Evolutionary conservation across 768 basidiomycete species (phyloP).

Genomic region (Termitomyces sp.): DNA sequence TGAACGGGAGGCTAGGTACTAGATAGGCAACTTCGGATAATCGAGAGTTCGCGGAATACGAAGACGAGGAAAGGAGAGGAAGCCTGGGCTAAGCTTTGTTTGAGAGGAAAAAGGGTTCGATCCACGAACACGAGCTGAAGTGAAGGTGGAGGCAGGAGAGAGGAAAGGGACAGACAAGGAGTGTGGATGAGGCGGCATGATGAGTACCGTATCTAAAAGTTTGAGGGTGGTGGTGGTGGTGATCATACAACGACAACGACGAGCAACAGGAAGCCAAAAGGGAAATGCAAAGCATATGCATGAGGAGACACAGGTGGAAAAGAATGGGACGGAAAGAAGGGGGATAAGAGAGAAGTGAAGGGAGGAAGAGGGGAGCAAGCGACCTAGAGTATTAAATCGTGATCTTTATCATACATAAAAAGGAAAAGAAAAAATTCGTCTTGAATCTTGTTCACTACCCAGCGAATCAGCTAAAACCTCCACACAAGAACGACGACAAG

Average conservation of each 20-base stretch:
- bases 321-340: not conserved
- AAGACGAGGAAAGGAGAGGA: not conserved
- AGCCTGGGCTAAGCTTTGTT: not conserved
- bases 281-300: not conserved
- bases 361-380: not conserved
- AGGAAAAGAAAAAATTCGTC: not conserved
- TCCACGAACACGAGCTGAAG: not conserved
- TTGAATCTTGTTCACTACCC: not conserved
- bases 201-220: not conserved
- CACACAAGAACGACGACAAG: not conserved
- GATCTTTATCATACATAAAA: not conserved
- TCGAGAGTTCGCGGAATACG: not conserved
- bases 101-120: not conserved
- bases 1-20: not conserved
- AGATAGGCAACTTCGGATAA: not conserved
- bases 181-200: not conserved
- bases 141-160: not conserved
- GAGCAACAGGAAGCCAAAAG: not conserved
- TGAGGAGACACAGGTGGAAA: not conserved
- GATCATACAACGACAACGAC: not conserved
- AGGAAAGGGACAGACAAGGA: not conserved
- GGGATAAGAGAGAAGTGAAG: not conserved
- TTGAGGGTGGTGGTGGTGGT: not conserved
- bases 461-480: not conserved
- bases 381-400: conserved; percentile 3